Percentiles rank a stretch among this genome's conserved stretches.
These are phyloP conservation scores for Termitomyces sp. DNA, from an alignment of 768 basidiomycete species.

Conservation along the genomic window DNA sequence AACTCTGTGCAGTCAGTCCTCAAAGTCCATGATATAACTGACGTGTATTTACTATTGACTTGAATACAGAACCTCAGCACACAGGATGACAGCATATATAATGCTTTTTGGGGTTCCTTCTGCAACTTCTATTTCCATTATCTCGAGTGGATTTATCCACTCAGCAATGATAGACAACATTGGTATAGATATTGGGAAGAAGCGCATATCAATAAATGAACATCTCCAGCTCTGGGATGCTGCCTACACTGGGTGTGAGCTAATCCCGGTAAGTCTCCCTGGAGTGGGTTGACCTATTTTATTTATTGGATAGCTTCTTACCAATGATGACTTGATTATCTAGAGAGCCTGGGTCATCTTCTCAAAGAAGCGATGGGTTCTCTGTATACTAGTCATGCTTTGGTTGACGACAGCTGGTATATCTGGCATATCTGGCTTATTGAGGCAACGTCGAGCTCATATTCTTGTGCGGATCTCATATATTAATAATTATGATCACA, in stretches of 20 bases:
- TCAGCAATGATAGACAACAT: background rate
- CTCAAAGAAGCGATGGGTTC: background rate
- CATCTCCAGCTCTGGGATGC: background rate
- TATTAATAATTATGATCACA: too few relatives aligned
- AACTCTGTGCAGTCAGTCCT: background rate
- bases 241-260: background rate
- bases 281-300: background rate
- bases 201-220: background rate
- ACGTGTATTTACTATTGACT: too few relatives aligned
- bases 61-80: background rate
- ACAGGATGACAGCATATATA: background rate
- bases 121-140: background rate
- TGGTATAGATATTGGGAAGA: too few relatives aligned
- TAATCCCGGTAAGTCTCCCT: background rate
- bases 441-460: too few relatives aligned
- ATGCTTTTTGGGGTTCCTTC: background rate
- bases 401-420: background rate
- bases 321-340: background rate
- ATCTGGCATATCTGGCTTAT: too few relatives aligned
- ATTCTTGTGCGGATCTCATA: too few relatives aligned
- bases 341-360: background rate
- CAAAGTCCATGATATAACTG: too few relatives aligned
- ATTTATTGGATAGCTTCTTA: background rate
- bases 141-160: background rate
- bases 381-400: background rate